Evolutionary conservation across 2,329 filamentous ascomycete species (phyloP).

Genomic region (Penicillium griseofulvum): DNA sequence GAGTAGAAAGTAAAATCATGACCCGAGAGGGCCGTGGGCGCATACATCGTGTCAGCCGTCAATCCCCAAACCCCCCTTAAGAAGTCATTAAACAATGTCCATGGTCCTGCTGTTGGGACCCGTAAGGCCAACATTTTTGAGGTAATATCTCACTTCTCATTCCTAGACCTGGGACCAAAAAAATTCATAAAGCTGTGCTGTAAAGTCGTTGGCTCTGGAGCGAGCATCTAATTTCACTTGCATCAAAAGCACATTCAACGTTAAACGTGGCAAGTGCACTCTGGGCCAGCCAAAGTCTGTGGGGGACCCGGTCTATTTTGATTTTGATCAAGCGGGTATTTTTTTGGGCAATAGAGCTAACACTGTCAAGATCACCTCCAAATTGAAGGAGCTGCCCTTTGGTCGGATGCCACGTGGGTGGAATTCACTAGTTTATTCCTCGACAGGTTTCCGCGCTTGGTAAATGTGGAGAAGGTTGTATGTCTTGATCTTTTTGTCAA

Average conservation of each 20-base stretch:
- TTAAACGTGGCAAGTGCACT: not conserved
- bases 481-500: constrained; percentile 64
- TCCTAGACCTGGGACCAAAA: not conserved
- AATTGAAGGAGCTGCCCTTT: not conserved
- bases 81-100: not conserved
- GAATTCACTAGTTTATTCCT: constrained; percentile 6
- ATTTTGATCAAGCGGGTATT: not conserved
- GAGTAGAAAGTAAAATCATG: not conserved
- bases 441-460: constrained; percentile 40
- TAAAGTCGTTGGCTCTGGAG: not conserved
- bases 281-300: constrained; percentile 10
- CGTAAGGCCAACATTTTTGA: not conserved
- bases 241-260: not conserved
- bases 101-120: not conserved
- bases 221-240: not conserved
- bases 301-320: not conserved
- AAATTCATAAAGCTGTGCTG: not conserved
- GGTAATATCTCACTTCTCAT: not conserved
- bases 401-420: not conserved
- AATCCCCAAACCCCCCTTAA: not conserved
- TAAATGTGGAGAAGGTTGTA: constrained; percentile 60
- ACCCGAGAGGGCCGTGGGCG: not conserved
- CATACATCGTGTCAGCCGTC: constrained; percentile 7
- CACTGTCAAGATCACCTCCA: not conserved
- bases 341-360: not conserved